These are phyloP conservation scores for Fusarium nematophilum DNA, from an alignment of 2,329 filamentous ascomycete species.

Conservation along the genomic window DNA sequence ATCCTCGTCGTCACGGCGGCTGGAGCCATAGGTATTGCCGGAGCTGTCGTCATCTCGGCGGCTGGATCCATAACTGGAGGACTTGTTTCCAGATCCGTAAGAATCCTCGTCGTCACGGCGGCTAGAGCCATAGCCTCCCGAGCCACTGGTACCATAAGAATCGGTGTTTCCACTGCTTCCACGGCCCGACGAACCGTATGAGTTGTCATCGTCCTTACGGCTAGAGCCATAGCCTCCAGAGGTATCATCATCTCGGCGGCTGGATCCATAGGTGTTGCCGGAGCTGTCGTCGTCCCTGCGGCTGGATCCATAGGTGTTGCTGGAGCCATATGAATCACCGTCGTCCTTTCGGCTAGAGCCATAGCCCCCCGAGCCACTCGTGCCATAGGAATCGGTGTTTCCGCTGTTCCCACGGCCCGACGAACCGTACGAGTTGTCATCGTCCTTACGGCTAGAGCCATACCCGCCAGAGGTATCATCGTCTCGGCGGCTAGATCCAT, in stretches of 20 bases:
- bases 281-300: too few species aligned
- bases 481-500: conserved; percentile 20
- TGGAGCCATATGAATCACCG: background rate
- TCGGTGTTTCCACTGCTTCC: background rate
- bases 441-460: background rate
- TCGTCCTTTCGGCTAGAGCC: background rate
- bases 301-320: background rate
- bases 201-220: background rate
- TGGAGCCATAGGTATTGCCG: conserved; percentile 13
- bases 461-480: conserved; percentile 7
- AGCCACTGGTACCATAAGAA: conserved; percentile 10
- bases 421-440: conserved; percentile 13
- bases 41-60: conserved; percentile 28
- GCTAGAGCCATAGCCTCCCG: background rate
- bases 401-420: background rate
- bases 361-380: background rate
- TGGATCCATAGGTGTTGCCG: conserved; percentile 5
- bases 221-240: conserved; percentile 1
- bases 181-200: conserved; percentile 8
- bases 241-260: conserved; percentile 20
- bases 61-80: conserved; percentile 31
- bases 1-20: conserved; percentile 12
- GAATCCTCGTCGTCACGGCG: conserved; percentile 11
- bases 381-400: conserved; percentile 13
- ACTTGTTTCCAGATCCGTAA: conserved; percentile 20